Evolutionary conservation across 2,329 filamentous ascomycete species (phyloP).

Genomic region (Epichloe elymi): DNA sequence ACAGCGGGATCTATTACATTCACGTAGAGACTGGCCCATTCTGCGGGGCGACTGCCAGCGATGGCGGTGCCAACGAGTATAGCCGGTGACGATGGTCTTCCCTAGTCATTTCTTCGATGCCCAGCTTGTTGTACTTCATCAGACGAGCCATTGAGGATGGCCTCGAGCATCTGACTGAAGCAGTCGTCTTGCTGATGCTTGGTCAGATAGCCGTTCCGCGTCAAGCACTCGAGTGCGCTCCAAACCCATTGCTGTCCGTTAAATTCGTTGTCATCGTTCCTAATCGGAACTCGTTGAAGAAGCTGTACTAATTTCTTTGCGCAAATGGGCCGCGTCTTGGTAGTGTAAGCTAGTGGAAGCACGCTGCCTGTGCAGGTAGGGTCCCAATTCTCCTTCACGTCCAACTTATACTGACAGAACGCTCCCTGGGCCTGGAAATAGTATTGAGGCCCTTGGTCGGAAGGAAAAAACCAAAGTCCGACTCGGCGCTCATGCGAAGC

Average conservation of each 20-base stretch:
- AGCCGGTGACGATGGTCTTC: not conserved
- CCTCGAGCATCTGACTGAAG: conserved; percentile 8
- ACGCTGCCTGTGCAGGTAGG: conserved; percentile 6
- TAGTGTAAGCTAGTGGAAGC: conserved; percentile 6
- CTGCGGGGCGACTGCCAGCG: not conserved
- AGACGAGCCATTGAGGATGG: conserved; percentile 8
- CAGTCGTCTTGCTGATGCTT: conserved; percentile 5
- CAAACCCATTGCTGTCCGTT: conserved; percentile 8
- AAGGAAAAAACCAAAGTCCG: conserved; percentile 5
- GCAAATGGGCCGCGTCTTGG: conserved; percentile 6
- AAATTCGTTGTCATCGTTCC: conserved; percentile 7
- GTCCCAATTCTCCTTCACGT: conserved; percentile 7
- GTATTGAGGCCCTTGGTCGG: conserved; percentile 4
- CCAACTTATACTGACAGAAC: conserved; percentile 4
- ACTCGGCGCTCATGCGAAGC: conserved; percentile 7
- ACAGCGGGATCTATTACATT: too few species aligned
- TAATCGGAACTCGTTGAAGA: conserved; percentile 5
- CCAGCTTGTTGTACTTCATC: conserved; percentile 6
- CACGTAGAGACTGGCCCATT: not conserved
- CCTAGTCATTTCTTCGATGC: not conserved
- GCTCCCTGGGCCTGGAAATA: conserved; percentile 6
- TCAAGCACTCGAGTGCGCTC: conserved; percentile 4
- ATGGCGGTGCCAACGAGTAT: not conserved
- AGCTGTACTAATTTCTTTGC: conserved; percentile 1
- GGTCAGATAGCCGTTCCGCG: conserved; percentile 2